These are phyloP conservation scores for Chloris gayana DNA, from an alignment of 176 grass and related monocot species.

Conservation along the genomic window DNA sequence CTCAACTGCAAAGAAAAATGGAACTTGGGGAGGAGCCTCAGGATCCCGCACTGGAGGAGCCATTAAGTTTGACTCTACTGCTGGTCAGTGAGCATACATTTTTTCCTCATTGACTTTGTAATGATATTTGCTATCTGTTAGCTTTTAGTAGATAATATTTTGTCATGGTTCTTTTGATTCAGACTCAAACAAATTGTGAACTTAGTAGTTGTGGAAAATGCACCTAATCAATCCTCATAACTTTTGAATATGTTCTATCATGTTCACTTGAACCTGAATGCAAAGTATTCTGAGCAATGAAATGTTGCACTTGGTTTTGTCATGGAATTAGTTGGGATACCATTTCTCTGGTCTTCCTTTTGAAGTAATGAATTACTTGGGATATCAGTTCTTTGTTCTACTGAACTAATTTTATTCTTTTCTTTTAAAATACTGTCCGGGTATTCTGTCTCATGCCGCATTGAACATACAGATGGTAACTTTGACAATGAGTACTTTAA, in stretches of 20 bases:
- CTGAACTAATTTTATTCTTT: not conserved
- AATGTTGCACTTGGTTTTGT: not conserved
- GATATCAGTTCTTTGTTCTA: not conserved
- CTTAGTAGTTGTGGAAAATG: not conserved
- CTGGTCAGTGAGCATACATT: slow-evolving; percentile 46
- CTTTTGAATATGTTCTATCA: not conserved
- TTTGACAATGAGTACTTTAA: slow-evolving; percentile 91
- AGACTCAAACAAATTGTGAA: not conserved
- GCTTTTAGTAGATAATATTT: not conserved
- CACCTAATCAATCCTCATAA: not conserved
- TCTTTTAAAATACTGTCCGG: not conserved
- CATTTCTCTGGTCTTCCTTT: not conserved
- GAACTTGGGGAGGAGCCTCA: slow-evolving; percentile 73
- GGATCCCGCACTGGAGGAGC: slow-evolving; percentile 67
- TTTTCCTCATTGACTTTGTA: not conserved
- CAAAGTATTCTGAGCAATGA: slow-evolving; percentile 17
- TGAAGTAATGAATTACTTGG: not conserved
- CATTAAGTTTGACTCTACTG: slow-evolving; percentile 78
- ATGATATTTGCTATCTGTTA: not conserved
- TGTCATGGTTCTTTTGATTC: not conserved
- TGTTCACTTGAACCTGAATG: not conserved
- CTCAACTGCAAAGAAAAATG: slow-evolving; percentile 69
- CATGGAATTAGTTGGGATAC: not conserved
- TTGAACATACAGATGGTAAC: slow-evolving; percentile 67
- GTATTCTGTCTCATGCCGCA: not conserved